Evolutionary conservation across 768 basidiomycete genomes (phyloP).

Genomic region (Podaxis rugospora): DNA sequence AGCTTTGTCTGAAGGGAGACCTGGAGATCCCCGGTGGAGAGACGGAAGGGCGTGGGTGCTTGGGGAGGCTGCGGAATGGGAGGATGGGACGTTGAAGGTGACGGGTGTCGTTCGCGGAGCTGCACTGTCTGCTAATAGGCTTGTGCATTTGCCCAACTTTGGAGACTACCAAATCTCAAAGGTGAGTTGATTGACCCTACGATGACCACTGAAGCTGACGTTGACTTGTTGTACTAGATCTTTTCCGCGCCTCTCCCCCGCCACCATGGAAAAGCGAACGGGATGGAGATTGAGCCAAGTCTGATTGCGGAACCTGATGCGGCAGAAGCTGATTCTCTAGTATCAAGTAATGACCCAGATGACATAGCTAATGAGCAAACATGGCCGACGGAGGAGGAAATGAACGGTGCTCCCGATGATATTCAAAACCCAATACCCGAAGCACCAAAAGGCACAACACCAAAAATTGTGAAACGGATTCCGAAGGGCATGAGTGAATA

Average conservation of each 20-base stretch:
- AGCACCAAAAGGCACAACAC: constrained; percentile 69
- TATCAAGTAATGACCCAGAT: constrained; percentile 85
- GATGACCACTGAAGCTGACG: not conserved
- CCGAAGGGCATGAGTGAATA: constrained; percentile 97
- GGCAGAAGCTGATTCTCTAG: constrained; percentile 75
- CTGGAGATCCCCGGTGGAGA: constrained; percentile 76
- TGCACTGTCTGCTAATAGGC: constrained; percentile 71
- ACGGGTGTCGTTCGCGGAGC: constrained; percentile 85
- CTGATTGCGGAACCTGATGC: constrained; percentile 61
- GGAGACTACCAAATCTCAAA: constrained; percentile 87
- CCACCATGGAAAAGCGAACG: constrained; percentile 27
- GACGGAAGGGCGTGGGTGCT: constrained; percentile 77
- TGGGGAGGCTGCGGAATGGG: constrained; percentile 56
- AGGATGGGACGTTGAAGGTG: constrained; percentile 61
- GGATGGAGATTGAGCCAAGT: constrained; percentile 68
- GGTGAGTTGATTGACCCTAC: constrained; percentile 35
- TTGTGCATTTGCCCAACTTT: constrained; percentile 82
- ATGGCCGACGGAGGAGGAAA: constrained; percentile 98
- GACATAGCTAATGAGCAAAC: constrained; percentile 94
- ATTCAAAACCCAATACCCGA: constrained; percentile 49
- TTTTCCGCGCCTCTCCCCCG: constrained; percentile 54
- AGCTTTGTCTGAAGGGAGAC: constrained; percentile 80
- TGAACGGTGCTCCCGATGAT: constrained; percentile 40
- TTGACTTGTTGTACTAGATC: constrained; percentile 44
- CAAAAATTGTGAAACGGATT: constrained; percentile 72